phyloP scores from a whole-genome alignment of 495 filamentous ascomycete genomes.

The Penicillium crystallinum region DNA sequence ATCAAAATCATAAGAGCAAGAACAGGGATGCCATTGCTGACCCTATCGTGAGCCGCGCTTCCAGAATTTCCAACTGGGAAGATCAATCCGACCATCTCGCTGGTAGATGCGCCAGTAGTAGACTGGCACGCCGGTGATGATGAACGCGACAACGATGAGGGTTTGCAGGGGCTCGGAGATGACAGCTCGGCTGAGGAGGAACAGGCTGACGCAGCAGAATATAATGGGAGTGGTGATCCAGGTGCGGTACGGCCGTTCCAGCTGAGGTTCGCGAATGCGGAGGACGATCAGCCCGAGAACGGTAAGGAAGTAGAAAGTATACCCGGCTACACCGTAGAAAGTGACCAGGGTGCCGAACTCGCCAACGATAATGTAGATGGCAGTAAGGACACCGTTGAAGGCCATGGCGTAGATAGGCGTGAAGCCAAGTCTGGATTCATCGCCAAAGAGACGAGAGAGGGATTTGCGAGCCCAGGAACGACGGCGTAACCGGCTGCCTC shows the following conservation, averaged over 20 bases:
- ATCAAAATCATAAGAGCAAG: slow-evolving; percentile 20
- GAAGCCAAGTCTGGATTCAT: slow-evolving; percentile 57
- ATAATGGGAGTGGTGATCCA: slow-evolving; percentile 97
- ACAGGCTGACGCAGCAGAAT: slow-evolving; percentile 96
- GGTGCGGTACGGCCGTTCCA: slow-evolving; percentile 86
- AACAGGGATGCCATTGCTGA: not conserved
- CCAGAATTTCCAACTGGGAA: slow-evolving; percentile 60
- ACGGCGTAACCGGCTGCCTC: slow-evolving; percentile 45
- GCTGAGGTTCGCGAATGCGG: slow-evolving; percentile 76
- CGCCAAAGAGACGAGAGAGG: slow-evolving; percentile 54
- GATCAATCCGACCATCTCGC: slow-evolving; percentile 39
- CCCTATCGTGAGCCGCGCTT: slow-evolving; percentile 30
- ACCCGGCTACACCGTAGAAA: slow-evolving; percentile 95
- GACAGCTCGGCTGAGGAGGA: slow-evolving; percentile 79
- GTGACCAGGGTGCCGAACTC: slow-evolving; percentile 89
- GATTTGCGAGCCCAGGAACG: slow-evolving; percentile 54
- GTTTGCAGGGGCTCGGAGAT: slow-evolving; percentile 90
- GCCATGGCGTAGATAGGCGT: slow-evolving; percentile 88
- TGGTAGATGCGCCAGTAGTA: slow-evolving; percentile 80
- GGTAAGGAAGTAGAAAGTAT: slow-evolving; percentile 94
- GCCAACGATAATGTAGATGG: slow-evolving; percentile 74
- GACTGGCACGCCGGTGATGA: slow-evolving; percentile 75
- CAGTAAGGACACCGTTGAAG: slow-evolving; percentile 68
- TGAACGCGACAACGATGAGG: slow-evolving; percentile 75
- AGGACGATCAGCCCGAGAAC: slow-evolving; percentile 90